phyloP scores from a whole-genome alignment of 495 filamentous ascomycete species.

The Podospora pseudoanserina region DNA sequence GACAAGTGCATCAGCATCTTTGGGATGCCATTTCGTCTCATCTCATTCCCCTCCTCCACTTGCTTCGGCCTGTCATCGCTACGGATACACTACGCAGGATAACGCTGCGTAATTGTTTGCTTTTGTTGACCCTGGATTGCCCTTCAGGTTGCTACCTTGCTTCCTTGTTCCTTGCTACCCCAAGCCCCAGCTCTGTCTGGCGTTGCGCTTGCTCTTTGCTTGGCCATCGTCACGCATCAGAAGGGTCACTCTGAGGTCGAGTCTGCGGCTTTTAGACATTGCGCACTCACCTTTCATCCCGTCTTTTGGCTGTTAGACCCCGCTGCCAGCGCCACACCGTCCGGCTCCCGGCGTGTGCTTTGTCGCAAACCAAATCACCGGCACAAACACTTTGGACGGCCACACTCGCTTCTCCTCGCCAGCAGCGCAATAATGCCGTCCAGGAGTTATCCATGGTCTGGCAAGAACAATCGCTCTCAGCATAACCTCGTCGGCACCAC shows the following conservation, averaged over 20 bases:
- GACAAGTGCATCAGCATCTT: constrained; percentile 10
- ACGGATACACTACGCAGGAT: neutral
- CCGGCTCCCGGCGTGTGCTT: neutral
- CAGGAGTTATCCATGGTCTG: constrained; percentile 39
- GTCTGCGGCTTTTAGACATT: neutral
- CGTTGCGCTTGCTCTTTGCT: constrained; percentile 2
- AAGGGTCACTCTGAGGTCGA: neutral
- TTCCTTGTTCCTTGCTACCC: constrained; percentile 2
- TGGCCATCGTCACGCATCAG: constrained; percentile 6
- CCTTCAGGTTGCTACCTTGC: neutral
- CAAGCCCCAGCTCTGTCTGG: neutral
- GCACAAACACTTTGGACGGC: constrained; percentile 1
- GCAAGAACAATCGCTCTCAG: constrained; percentile 49
- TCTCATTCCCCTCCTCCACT: constrained; percentile 7
- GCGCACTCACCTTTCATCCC: constrained; percentile 3
- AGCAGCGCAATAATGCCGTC: constrained; percentile 38
- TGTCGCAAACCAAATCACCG: constrained; percentile 7
- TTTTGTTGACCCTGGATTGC: neutral
- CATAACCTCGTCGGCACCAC: constrained; percentile 45
- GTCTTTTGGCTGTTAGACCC: constrained; percentile 4
- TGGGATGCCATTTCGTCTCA: constrained; percentile 24
- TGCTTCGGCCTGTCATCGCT: neutral
- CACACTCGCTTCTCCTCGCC: neutral
- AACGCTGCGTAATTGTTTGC: constrained; percentile 1
- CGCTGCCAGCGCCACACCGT: constrained; percentile 2